These are phyloP conservation scores for Clarkia xantiana DNA, from an alignment of 345 rosid species.

Conservation along the genomic window DNA sequence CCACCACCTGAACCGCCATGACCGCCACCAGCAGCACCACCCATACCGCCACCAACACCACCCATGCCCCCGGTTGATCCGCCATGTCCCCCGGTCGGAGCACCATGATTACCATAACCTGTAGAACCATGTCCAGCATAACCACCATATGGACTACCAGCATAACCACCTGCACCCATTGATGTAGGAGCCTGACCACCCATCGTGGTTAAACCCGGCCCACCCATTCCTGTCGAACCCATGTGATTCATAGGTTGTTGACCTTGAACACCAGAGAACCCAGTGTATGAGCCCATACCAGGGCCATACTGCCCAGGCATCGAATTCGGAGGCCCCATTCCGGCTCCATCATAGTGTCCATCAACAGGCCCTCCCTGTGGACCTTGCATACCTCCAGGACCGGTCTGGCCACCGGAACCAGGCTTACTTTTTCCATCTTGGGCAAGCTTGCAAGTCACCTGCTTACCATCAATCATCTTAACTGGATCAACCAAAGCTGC, in stretches of 20 bases:
- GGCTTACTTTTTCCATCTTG: constrained; percentile 69
- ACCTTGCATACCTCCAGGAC: constrained; percentile 18
- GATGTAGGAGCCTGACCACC: constrained; percentile 26
- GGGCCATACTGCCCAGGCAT: constrained; percentile 28
- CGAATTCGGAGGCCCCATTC: constrained; percentile 24
- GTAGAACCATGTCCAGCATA: constrained; percentile 47
- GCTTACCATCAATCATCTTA: constrained; percentile 59
- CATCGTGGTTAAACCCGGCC: constrained; percentile 12
- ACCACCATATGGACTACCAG: constrained; percentile 40
- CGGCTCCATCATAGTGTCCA: constrained; percentile 45
- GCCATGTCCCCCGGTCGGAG: constrained; percentile 19
- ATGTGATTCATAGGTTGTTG: constrained; percentile 29
- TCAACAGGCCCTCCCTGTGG: constrained; percentile 13
- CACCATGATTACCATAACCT: constrained; percentile 15
- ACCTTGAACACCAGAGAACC: constrained; percentile 25
- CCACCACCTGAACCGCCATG: constrained; percentile 8
- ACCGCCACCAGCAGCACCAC: constrained; percentile 8
- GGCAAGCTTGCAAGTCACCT: constrained; percentile 58
- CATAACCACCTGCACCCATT: constrained; percentile 34
- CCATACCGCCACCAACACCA: constrained; percentile 5
- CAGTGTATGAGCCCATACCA: constrained; percentile 27
- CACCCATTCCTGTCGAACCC: constrained; percentile 26
- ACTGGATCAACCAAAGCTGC: constrained; percentile 60
- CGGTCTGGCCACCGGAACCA: constrained; percentile 1
- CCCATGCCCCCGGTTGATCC: constrained; percentile 5